phyloP scores from a whole-genome alignment of 2,329 filamentous ascomycete species.

The Trichoderma brevicompactum region DNA sequence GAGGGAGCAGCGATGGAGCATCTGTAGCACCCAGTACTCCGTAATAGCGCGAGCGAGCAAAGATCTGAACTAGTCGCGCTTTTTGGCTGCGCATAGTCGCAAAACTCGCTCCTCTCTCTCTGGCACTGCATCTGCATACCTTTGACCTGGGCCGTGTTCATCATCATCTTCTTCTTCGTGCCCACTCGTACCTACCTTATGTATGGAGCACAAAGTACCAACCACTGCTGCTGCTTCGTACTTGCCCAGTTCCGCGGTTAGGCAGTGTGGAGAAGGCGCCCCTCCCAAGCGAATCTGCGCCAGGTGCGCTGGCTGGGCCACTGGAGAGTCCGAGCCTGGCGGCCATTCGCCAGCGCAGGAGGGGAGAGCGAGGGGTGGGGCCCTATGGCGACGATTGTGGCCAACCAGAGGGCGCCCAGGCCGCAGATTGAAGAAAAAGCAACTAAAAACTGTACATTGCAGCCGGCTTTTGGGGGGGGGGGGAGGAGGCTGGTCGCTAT shows the following conservation, averaged over 20 bases:
- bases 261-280: constrained; percentile 12
- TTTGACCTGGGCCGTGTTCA: no score
- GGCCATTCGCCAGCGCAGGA: constrained; percentile 19
- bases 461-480: background rate
- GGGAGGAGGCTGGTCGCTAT: background rate
- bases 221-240: no score
- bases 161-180: no score
- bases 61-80: no score
- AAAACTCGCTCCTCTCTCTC: no score
- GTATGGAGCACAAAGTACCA: no score
- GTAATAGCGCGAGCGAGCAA: no score
- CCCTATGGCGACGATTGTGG: background rate
- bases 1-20: no score
- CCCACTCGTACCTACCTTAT: no score
- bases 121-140: no score
- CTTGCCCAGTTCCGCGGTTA: background rate
- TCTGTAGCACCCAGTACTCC: no score
- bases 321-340: constrained; percentile 19
- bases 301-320: constrained; percentile 22
- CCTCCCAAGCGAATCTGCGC: constrained; percentile 18
- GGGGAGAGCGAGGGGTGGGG: constrained; percentile 14
- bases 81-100: no score
- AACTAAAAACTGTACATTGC: background rate
- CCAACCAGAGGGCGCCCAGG: constrained; percentile 11
- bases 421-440: constrained; percentile 3